Base-by-base conservation (phyloP, 768 basidiomycete genomes). In the Auricularia heimuer region DNA sequence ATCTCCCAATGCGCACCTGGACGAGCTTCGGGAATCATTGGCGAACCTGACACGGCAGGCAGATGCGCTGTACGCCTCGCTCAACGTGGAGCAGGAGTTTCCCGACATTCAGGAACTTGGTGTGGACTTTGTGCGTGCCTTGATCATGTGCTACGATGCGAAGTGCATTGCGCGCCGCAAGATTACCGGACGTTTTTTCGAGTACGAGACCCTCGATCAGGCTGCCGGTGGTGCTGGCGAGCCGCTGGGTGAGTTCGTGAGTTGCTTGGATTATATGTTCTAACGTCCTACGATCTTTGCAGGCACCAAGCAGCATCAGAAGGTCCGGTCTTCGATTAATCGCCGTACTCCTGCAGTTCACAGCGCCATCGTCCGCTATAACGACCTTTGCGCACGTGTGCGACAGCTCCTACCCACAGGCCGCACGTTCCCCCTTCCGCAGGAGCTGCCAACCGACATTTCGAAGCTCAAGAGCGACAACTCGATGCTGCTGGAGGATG, bases 91-190 rank as follows among this genome's bases (percentile, higher is more conserved):
- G 2, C 67, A 73, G 3, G 29, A 37, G 7, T 77, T 75, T 44
- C 78, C 76, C 0, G 75, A 75, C 29, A 74, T 80, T 3, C 34
- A 67, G n/a, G 69, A 69, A 3, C 45, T 77, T 6, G 65, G 71
- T 14, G 58, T 73, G 3, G 69, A 74, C 3, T 77, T 77, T 64
- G 69, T 77, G 2, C 65, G 65, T 2, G 71, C 67, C 0, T 73
- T 80, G 0, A 63, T 80, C 1, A 69, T 77, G 64, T 75, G 73
- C 3, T 69, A 72, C 0, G 76, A 79, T 65, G 69, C 78, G 34
- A 81, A 80, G 64, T 76, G 77, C 24, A 77, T 75, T 62, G 76
- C 79, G 4, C 65, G 73, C 8, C 76, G 75, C 63, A 66, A 69
- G 12, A 75, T 73, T 0, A 71, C 78, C 11, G 71, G 72, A 0